Evolutionary conservation across 345 rosid genomes (phyloP).

Genomic region (Salix purpurea): DNA sequence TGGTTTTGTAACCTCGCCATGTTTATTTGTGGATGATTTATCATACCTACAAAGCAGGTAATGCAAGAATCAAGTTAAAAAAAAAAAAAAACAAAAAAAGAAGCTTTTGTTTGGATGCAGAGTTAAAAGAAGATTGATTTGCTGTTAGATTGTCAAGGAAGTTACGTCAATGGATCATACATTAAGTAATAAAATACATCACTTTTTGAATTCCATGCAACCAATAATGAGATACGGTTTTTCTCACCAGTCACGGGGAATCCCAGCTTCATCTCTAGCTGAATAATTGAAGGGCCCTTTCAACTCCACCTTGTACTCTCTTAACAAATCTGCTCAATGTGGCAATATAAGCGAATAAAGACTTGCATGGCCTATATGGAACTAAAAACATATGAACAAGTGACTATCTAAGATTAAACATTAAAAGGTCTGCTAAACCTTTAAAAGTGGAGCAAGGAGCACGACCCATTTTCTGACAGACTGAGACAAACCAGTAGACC

Average conservation of each 20-base stretch:
- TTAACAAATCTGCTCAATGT: conserved; percentile 48
- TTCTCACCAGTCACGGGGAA: conserved; percentile 81
- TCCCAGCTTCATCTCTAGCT: conserved; percentile 87
- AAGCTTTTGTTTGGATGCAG: background rate
- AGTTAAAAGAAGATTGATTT: background rate
- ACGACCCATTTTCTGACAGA: conserved; percentile 62
- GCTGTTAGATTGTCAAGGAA: background rate
- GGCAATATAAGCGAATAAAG: conserved; percentile 8
- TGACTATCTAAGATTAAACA: background rate
- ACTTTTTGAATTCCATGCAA: background rate
- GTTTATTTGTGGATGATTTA: conserved; percentile 32
- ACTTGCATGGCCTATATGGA: background rate
- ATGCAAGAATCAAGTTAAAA: background rate
- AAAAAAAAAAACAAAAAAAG: background rate
- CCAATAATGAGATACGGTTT: background rate
- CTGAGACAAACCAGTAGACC: conserved; percentile 68
- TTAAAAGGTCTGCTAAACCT: conserved; percentile 38
- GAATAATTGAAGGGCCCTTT: conserved; percentile 92
- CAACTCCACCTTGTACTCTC: conserved; percentile 72
- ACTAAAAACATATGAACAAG: background rate
- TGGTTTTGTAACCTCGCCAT: conserved; percentile 20
- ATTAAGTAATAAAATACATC: background rate
- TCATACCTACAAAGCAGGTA: conserved; percentile 54
- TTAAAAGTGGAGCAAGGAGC: conserved; percentile 76
- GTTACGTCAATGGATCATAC: background rate